phyloP scores from a whole-genome alignment of 306 rosid species.

The Datisca glomerata region DNA sequence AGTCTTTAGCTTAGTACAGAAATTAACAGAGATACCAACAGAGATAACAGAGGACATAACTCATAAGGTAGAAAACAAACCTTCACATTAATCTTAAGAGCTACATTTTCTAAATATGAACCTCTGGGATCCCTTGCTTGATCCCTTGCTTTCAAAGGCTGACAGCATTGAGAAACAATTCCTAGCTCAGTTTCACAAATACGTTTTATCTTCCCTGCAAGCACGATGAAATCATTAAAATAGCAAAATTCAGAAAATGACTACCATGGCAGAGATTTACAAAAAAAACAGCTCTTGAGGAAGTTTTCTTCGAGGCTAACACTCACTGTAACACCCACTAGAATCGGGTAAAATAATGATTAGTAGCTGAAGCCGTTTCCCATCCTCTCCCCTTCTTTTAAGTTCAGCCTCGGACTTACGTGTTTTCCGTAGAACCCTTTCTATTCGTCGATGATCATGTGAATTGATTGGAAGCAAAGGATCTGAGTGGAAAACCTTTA shows the following conservation, averaged over 20 bases:
- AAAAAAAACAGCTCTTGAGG: neutral
- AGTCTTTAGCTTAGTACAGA: too few species aligned
- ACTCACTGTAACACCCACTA: slow-evolving; percentile 53
- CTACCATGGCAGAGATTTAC: neutral
- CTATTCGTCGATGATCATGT: slow-evolving; percentile 16
- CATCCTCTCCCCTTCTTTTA: neutral
- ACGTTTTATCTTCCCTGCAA: slow-evolving; percentile 51
- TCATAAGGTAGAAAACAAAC: slow-evolving; percentile 23
- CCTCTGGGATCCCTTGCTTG: slow-evolving; percentile 9
- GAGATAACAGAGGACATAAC: too few species aligned
- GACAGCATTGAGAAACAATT: slow-evolving; percentile 73
- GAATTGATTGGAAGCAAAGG: slow-evolving; percentile 28
- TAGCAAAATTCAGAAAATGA: neutral
- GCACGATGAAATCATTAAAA: neutral
- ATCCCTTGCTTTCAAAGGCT: slow-evolving; percentile 21
- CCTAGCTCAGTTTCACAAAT: slow-evolving; percentile 77
- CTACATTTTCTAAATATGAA: slow-evolving; percentile 65
- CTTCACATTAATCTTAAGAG: slow-evolving; percentile 81
- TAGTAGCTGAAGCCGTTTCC: slow-evolving; percentile 31
- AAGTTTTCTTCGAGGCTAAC: neutral
- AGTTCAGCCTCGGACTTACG: slow-evolving; percentile 10
- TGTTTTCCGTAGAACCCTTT: slow-evolving; percentile 21
- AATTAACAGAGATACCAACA: too few species aligned
- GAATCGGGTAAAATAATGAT: slow-evolving; percentile 62
- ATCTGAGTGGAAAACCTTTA: slow-evolving; percentile 18